Conservation (phyloP, 1,139 yeast species). For the Arxiozyma telluris region DNA sequence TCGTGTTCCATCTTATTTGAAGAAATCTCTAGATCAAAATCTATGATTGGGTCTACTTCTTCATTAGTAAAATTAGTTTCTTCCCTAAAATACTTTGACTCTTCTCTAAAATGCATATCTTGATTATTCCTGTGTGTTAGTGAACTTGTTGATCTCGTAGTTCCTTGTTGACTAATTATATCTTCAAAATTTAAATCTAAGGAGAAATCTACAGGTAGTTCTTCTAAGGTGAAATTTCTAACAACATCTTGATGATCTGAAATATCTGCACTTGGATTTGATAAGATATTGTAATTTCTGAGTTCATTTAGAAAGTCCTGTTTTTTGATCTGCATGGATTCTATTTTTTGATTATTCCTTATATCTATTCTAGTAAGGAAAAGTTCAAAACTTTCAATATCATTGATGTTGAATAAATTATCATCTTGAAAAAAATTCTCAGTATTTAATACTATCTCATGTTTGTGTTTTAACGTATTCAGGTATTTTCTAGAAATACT, state of each 20-base stretch:
- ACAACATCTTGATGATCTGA: not conserved
- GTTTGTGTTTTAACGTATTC: not conserved
- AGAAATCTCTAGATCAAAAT: conserved; percentile 12
- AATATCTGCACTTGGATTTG: not conserved
- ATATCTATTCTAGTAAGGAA: conserved; percentile 7
- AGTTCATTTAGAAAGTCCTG: conserved; percentile 26
- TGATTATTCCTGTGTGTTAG: conserved; percentile 5
- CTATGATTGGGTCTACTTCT: not conserved
- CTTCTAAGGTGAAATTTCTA: conserved; percentile 7
- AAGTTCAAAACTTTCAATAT: conserved; percentile 12
- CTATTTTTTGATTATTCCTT: not conserved
- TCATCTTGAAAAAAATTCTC: conserved; percentile 18
- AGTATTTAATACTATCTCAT: not conserved
- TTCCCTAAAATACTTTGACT: conserved; percentile 3
- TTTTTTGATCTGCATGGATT: conserved; percentile 15
- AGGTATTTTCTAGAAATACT: not conserved
- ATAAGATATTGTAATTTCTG: conserved; percentile 12
- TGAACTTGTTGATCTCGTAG: conserved; percentile 9
- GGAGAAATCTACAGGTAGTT: conserved; percentile 21
- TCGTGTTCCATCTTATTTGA: not conserved
- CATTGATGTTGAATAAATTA: conserved; percentile 20
- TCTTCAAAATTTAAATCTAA: conserved; percentile 26
- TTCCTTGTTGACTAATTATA: conserved; percentile 21
- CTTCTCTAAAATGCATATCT: conserved; percentile 6
- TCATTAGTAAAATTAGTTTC: not conserved